These are phyloP conservation scores for Aureobasidium vineae DNA, from an alignment of 2,329 filamentous ascomycete genomes.

Conservation along the genomic window DNA sequence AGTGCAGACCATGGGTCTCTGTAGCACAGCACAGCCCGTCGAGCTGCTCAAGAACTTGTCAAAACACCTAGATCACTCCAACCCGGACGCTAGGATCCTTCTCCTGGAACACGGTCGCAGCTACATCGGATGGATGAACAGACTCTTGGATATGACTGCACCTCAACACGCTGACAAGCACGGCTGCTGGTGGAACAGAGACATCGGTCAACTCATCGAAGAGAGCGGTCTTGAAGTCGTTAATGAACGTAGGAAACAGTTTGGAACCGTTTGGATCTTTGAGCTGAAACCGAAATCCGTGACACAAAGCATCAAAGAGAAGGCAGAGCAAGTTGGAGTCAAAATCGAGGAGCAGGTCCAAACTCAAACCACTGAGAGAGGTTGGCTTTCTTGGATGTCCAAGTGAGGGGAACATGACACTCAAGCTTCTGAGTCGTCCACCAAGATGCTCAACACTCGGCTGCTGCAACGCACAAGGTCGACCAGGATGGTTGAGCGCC, in stretches of 20 bases:
- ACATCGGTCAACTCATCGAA: slow-evolving; percentile 50
- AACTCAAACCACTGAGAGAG: slow-evolving; percentile 1
- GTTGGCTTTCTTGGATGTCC: slow-evolving; percentile 21
- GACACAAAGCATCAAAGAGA: slow-evolving; percentile 13
- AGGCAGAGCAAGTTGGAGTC: background rate
- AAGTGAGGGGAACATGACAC: slow-evolving; percentile 16
- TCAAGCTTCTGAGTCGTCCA: background rate
- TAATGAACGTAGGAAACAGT: slow-evolving; percentile 46
- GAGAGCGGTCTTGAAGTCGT: slow-evolving; percentile 51
- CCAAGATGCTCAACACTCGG: background rate
- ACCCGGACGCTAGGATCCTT: slow-evolving; percentile 47
- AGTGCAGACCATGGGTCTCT: slow-evolving; percentile 54
- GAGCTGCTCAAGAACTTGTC: slow-evolving; percentile 48
- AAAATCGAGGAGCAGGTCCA: background rate
- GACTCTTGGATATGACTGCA: slow-evolving; percentile 47
- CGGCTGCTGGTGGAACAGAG: slow-evolving; percentile 55
- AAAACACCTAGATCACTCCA: slow-evolving; percentile 40
- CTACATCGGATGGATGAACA: slow-evolving; percentile 50
- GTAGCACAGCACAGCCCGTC: slow-evolving; percentile 49
- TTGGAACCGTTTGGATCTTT: slow-evolving; percentile 52
- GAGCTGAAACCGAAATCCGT: slow-evolving; percentile 44
- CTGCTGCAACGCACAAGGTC: background rate
- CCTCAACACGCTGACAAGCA: slow-evolving; percentile 50
- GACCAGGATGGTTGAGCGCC: background rate
- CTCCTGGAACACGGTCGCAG: slow-evolving; percentile 53